Conservation (phyloP, 805 yeast genomes). For the Metschnikowia baotianmanensis region DNA sequence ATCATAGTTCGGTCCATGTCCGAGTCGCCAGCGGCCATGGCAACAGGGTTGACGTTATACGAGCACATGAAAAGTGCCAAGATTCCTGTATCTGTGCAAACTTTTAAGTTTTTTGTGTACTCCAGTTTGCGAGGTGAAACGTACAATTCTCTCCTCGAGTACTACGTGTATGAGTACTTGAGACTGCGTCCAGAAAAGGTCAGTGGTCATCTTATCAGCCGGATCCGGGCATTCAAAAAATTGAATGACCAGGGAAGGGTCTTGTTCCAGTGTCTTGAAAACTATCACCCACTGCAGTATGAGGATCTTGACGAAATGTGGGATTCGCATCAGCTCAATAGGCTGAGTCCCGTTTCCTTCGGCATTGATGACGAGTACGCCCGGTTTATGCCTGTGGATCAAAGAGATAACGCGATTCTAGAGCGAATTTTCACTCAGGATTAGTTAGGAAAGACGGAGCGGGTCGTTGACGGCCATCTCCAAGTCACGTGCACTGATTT, state of each 20-base stretch:
- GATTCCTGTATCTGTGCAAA: slow-evolving; percentile 12
- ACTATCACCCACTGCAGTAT: background rate
- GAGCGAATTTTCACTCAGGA: background rate
- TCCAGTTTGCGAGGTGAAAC: slow-evolving; percentile 12
- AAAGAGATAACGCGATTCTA: slow-evolving; percentile 20
- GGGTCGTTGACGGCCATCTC: slow-evolving; percentile 30
- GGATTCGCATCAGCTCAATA: slow-evolving; percentile 4
- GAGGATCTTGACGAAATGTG: slow-evolving; percentile 1
- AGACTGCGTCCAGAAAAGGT: slow-evolving; percentile 1
- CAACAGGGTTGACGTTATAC: slow-evolving; percentile 26
- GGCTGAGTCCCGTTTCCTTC: slow-evolving; percentile 1
- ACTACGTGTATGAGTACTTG: slow-evolving; percentile 11
- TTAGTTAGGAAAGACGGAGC: slow-evolving; percentile 2
- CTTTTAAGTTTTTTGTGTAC: slow-evolving; percentile 24
- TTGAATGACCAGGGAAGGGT: slow-evolving; percentile 7
- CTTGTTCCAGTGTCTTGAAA: slow-evolving; percentile 6
- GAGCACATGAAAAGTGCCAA: slow-evolving; percentile 18
- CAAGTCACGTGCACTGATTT: slow-evolving; percentile 39
- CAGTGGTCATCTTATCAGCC: slow-evolving; percentile 2
- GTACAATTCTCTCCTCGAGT: slow-evolving; percentile 12
- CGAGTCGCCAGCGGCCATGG: slow-evolving; percentile 27
- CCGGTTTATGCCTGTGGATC: slow-evolving; percentile 18
- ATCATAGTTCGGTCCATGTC: slow-evolving; percentile 29
- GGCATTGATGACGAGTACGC: slow-evolving; percentile 21
- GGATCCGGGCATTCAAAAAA: slow-evolving; percentile 4